Evolutionary conservation across 2,329 filamentous ascomycete genomes (phyloP), one percentile per base, ranked within the genome.

Genomic region (Huntiella abstrusa): DNA sequence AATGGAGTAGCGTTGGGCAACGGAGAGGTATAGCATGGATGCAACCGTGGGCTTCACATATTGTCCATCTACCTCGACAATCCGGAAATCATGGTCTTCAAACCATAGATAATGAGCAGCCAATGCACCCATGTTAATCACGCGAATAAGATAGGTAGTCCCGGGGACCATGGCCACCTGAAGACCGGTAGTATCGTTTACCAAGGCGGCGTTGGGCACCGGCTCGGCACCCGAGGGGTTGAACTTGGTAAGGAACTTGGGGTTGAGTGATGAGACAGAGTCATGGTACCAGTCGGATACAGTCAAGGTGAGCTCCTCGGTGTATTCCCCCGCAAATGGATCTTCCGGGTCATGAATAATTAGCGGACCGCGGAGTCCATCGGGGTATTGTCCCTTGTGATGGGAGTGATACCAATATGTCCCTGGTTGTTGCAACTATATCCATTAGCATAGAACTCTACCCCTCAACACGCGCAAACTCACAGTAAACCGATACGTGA

Each of bases 361-460:
- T 32, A 83, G 59, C 1, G 77, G 68, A 0, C 69, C 77, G 16
- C 78, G 68, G 4, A 82, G 64, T 8, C 80, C 80, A 56, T 84
- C 80, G 1, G 79, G 77, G 51, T 83, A 83, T 56, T 82, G 78
- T 17, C 70, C 75, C 51, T 68, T 66, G 16, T 69, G 68, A 56
- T 84, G 80, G 4, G 75, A 80, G 57, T 84, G 80, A 53, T 86
- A 87, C 82, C 81, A 86, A 59, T 83, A 86, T 1, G 80, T 83
- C 22, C 81, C 82, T 0, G 77, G 69, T 62, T 83, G 79, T 42
- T 74, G 56, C 5, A 38, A 15, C 37, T 41, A 45, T 12, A 13
- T 10, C 12, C 33, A 32, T 41, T 33, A 48, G 41, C 32, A 12
- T 17, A 34, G 7, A 39, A 7, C 5, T 4, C 3, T 13, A 17